Evolutionary conservation across 1,284 basidiomycete species (phyloP).

Genomic region (Sanghuangporus sanghuang): DNA sequence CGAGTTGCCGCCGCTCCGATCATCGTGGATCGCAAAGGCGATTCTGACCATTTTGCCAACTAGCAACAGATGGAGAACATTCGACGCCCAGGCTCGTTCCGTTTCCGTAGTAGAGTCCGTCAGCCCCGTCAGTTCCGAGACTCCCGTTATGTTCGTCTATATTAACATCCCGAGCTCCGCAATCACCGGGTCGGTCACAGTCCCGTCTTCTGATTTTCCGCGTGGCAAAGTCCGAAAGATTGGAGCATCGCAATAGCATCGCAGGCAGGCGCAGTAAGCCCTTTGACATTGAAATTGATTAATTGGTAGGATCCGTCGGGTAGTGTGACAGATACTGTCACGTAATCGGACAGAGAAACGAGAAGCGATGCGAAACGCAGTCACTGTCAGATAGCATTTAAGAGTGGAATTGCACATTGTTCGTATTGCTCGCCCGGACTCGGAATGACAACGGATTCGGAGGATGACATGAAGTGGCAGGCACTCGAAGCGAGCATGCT

Average conservation of each 20-base stretch:
- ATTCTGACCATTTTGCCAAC: too few species aligned
- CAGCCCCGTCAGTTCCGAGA: neutral
- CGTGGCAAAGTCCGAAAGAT: neutral
- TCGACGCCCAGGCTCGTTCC: too few species aligned
- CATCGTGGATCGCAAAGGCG: too few species aligned
- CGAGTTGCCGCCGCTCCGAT: too few species aligned
- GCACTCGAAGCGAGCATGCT: neutral
- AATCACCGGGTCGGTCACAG: neutral
- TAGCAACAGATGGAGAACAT: too few species aligned
- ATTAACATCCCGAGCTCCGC: neutral
- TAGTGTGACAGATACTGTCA: neutral
- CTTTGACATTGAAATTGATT: neutral
- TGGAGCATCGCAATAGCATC: neutral
- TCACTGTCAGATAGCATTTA: neutral
- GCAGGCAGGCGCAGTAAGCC: neutral
- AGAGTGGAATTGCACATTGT: neutral
- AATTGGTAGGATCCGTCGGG: neutral
- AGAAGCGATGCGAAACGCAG: neutral
- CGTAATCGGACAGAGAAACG: neutral
- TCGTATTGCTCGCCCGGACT: neutral
- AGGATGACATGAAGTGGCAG: neutral
- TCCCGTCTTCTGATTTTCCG: neutral
- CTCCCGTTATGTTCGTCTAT: neutral
- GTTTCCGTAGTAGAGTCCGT: too few species aligned
- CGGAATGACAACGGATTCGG: neutral